Evolutionary conservation across 306 rosid genomes (phyloP).

Genomic region (Quercus suber): DNA sequence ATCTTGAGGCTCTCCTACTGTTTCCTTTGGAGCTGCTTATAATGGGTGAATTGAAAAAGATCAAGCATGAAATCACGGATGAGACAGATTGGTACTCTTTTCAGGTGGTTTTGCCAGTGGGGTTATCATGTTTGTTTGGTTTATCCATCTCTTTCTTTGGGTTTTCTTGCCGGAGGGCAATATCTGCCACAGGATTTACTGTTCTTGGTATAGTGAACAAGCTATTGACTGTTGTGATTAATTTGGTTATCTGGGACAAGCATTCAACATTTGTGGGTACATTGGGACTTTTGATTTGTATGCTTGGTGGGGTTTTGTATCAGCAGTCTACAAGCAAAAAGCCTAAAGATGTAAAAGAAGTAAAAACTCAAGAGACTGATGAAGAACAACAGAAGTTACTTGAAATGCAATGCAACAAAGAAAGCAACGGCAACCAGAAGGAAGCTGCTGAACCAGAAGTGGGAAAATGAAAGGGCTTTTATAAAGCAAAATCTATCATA

Average conservation of each 20-base stretch:
- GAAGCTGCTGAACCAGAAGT: constrained; percentile 35
- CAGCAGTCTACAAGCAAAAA: constrained; percentile 73
- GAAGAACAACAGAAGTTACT: constrained; percentile 61
- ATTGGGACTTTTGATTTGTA: constrained; percentile 70
- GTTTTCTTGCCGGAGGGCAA: constrained; percentile 81
- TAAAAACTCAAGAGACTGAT: constrained; percentile 27
- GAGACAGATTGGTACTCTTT: constrained; percentile 73
- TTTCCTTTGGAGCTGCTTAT: constrained; percentile 73
- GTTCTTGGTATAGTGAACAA: constrained; percentile 92
- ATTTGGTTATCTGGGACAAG: constrained; percentile 76
- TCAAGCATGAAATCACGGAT: constrained; percentile 61
- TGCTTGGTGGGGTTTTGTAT: constrained; percentile 72
- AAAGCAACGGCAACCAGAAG: constrained; percentile 22
- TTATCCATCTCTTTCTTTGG: constrained; percentile 82
- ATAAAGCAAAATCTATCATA: neutral
- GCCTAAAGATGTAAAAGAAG: constrained; percentile 47
- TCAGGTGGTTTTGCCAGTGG: constrained; percentile 64
- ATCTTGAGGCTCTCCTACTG: constrained; percentile 77
- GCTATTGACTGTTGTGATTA: constrained; percentile 71
- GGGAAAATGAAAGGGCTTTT: constrained; percentile 25
- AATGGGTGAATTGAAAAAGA: constrained; percentile 81
- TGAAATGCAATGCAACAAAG: constrained; percentile 49
- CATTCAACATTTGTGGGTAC: constrained; percentile 82
- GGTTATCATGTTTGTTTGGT: constrained; percentile 71
- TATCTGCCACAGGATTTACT: constrained; percentile 78